Percentiles rank a stretch among this genome's conserved stretches.
These are phyloP conservation scores for Eucalyptus caleyi DNA, from an alignment of 345 rosid species.

Conservation along the genomic window DNA sequence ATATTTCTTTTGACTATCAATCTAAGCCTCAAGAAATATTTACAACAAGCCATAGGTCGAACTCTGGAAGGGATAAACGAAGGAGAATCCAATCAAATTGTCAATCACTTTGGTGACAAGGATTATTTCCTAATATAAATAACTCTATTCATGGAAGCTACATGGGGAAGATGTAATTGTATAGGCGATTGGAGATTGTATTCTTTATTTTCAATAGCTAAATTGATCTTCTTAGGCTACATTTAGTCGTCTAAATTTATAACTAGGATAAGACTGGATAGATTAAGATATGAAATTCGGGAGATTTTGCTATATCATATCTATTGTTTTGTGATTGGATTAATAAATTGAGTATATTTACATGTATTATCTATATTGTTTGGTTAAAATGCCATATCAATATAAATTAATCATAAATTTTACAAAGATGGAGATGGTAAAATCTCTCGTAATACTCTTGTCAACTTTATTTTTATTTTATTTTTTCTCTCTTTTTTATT, in stretches of 20 bases:
- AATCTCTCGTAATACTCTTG: too few species aligned
- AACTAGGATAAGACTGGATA: fast-evolving
- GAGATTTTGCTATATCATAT: too few species aligned
- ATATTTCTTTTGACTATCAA: background rate
- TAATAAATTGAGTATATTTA: too few species aligned
- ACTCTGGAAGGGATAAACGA: background rate
- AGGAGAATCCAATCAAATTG: background rate
- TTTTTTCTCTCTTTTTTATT: too few species aligned
- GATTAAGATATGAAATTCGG: fast-evolving
- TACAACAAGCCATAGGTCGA: background rate
- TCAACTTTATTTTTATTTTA: too few species aligned
- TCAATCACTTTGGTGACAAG: background rate
- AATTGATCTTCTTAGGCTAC: background rate
- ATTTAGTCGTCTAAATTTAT: too few species aligned
- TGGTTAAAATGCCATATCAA: too few species aligned
- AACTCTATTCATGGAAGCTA: background rate
- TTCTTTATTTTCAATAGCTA: background rate
- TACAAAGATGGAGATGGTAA: fast-evolving
- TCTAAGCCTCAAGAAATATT: background rate
- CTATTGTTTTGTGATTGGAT: fast-evolving
- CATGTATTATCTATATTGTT: too few species aligned
- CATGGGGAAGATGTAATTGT: background rate
- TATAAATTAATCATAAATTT: too few species aligned
- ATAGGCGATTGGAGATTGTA: background rate
- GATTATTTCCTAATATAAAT: background rate